Percentiles rank a stretch among this genome's conserved stretches.
Evolutionary conservation across 1,284 basidiomycete species (phyloP).

Genomic region (Trametes versicolor): DNA sequence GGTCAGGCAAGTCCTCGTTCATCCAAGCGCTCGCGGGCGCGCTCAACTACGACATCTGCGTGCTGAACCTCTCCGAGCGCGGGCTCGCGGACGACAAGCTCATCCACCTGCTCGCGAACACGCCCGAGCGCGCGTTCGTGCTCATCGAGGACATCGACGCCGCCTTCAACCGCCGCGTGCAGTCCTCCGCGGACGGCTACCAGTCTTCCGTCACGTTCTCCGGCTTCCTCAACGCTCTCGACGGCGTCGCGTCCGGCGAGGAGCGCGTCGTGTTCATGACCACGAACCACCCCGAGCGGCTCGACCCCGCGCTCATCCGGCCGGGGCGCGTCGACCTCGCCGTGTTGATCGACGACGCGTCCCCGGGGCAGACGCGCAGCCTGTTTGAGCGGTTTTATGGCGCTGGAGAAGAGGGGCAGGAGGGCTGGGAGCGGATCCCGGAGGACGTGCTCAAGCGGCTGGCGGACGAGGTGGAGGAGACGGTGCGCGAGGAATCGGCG

Average conservation of each 20-base stretch:
- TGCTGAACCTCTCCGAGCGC: conserved; percentile 96
- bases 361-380: conserved; percentile 79
- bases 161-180: conserved; percentile 94
- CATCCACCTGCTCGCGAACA: conserved; percentile 92
- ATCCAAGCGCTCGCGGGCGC: conserved; percentile 97
- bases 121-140: conserved; percentile 92
- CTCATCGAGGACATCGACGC: conserved; percentile 98
- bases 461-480: conserved; percentile 59
- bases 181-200: conserved; percentile 91
- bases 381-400: conserved; percentile 92
- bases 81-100: conserved; percentile 98
- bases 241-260: conserved; percentile 97
- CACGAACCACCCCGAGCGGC: conserved; percentile 90
- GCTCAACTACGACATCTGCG: conserved; percentile 94
- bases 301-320: conserved; percentile 93
- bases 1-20: conserved; percentile 98
- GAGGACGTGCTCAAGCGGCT: conserved; percentile 56
- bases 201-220: conserved; percentile 98
- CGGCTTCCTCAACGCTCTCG: conserved; percentile 96
- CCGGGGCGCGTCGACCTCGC: conserved; percentile 94
- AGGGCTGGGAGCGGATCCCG: conserved; percentile 37
- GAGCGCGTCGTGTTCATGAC: conserved; percentile 99
- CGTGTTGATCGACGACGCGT: conserved; percentile 90
- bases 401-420: conserved; percentile 47
- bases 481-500: conserved; percentile 62